Percentiles rank a stretch among this genome's conserved stretches.
These are phyloP conservation scores for Pseudozyma sp. DNA, from an alignment of 1,284 basidiomycete species.

Conservation along the genomic window DNA sequence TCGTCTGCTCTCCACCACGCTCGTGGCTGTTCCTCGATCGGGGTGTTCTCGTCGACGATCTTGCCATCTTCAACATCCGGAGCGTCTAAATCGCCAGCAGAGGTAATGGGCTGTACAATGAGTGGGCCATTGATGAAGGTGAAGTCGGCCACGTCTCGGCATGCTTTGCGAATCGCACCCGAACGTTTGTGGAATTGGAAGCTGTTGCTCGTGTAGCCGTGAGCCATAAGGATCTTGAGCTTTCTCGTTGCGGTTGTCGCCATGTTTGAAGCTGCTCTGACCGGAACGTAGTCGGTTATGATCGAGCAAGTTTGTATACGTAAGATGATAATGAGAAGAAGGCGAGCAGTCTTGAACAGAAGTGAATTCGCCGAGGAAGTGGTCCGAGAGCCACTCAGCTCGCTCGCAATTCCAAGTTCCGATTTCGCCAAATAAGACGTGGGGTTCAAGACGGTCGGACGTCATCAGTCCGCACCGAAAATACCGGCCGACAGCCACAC, in stretches of 20 bases:
- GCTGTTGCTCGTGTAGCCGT: slow-evolving; percentile 67
- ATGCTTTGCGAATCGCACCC: slow-evolving; percentile 63
- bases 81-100: slow-evolving; percentile 53
- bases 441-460: slow-evolving; percentile 1
- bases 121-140: slow-evolving; percentile 64
- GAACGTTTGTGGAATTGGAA: slow-evolving; percentile 56
- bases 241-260: slow-evolving; percentile 40
- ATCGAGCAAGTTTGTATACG: not conserved
- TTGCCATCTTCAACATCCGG: slow-evolving; percentile 53
- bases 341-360: not conserved
- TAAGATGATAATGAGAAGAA: not conserved
- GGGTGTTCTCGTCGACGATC: slow-evolving; percentile 52
- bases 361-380: not conserved
- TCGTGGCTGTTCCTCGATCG: slow-evolving; percentile 65
- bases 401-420: not conserved
- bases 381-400: slow-evolving; percentile 4
- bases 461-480: not conserved
- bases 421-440: too few species aligned
- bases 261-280: slow-evolving; percentile 10
- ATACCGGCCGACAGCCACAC: not conserved
- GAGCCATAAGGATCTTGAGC: slow-evolving; percentile 62
- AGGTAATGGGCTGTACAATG: slow-evolving; percentile 62
- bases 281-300: not conserved
- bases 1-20: slow-evolving; percentile 65
- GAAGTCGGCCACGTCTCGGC: slow-evolving; percentile 64